Percentiles rank a stretch among this genome's conserved stretches.
These are phyloP conservation scores for Aspergillus pseudonomiae DNA, from an alignment of 2,329 filamentous ascomycete species.

Conservation along the genomic window DNA sequence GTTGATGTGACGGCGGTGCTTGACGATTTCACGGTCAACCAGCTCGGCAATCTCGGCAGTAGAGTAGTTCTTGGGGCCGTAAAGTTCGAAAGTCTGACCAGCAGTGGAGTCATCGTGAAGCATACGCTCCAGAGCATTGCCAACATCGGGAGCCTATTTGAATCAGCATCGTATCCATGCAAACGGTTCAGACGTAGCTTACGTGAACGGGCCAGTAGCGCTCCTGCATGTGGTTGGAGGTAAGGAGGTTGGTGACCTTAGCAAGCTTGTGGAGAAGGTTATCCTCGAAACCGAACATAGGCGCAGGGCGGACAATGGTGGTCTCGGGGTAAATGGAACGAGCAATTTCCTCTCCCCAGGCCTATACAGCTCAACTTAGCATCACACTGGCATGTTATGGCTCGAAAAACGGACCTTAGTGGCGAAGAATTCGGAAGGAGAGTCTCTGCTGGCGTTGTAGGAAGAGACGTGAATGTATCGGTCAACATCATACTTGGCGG, in stretches of 20 bases:
- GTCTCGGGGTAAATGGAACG: slow-evolving; percentile 93
- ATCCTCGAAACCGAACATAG: slow-evolving; percentile 94
- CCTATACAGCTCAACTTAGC: slow-evolving; percentile 51
- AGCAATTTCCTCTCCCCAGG: slow-evolving; percentile 77
- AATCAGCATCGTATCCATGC: slow-evolving; percentile 19
- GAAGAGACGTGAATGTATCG: slow-evolving; percentile 96
- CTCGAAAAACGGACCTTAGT: slow-evolving; percentile 69
- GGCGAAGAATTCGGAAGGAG: slow-evolving; percentile 83
- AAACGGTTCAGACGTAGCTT: slow-evolving; percentile 31
- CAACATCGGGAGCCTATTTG: slow-evolving; percentile 80
- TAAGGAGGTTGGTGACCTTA: slow-evolving; percentile 77
- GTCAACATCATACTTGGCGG: slow-evolving; percentile 97
- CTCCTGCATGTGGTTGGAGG: slow-evolving; percentile 91
- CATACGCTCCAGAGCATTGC: slow-evolving; percentile 84
- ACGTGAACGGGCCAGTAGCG: slow-evolving; percentile 90
- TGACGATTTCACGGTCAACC: slow-evolving; percentile 90
- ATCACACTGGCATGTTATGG: slow-evolving; percentile 1
- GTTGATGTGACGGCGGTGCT: slow-evolving; percentile 88
- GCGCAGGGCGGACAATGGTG: slow-evolving; percentile 91
- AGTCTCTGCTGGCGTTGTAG: slow-evolving; percentile 81
- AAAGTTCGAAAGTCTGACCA: slow-evolving; percentile 90
- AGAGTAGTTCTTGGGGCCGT: slow-evolving; percentile 89
- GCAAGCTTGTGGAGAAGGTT: slow-evolving; percentile 85
- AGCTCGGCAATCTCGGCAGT: slow-evolving; percentile 83
- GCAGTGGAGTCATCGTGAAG: slow-evolving; percentile 88